Base-by-base conservation (phyloP, 2,329 filamentous ascomycete genomes). In the Didymella keratinophila region DNA sequence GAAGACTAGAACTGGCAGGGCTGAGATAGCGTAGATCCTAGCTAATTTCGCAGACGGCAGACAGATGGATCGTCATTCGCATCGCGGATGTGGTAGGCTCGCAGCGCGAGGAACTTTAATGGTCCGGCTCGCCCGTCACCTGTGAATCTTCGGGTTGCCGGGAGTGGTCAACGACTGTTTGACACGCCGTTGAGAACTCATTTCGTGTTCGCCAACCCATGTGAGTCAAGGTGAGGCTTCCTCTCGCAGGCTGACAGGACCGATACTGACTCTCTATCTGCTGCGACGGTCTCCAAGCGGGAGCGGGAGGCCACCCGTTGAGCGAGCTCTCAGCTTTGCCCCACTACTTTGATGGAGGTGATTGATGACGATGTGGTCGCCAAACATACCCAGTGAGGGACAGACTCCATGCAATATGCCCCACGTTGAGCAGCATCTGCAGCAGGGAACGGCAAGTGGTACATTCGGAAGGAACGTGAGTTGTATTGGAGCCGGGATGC, bases 21-120 rank as follows among this genome's bases (percentile, higher is more conserved):
- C 63, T 64, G 60, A 59, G 37, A 55, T 56, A 61, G 56, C 41
- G 60, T 43, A 63, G 63, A 67, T 67, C 63, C 63, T 63, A 51
- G 44, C 60, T 56, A 66, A 69, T 69, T 65, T 69, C 59, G 52
- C 56, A 59, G 58, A 56, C 60, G 60, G 60, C 50, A 52, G 52
- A 52, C 56, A 54, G 57, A 60, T 56, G 64, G 55, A 61, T 62
- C 63, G 43, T 49, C 56, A 36, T 52, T 50, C 52, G 62, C 59
- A 62, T 41, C 42, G 32, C 32, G 39, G 8, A 20, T 44, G 32
- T 25, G 50, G 39, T 58, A 53, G 49, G 27, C 12, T 23, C 44
- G 44, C 52, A 53, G 49, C 45, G 47, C 50, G 52, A 43, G 42
- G 25, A 59, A 48, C 20, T 28, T 20, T 36, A 45, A 11, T 50